phyloP scores from a whole-genome alignment of 139 green algal species.

The Picochlorum sp. region DNA sequence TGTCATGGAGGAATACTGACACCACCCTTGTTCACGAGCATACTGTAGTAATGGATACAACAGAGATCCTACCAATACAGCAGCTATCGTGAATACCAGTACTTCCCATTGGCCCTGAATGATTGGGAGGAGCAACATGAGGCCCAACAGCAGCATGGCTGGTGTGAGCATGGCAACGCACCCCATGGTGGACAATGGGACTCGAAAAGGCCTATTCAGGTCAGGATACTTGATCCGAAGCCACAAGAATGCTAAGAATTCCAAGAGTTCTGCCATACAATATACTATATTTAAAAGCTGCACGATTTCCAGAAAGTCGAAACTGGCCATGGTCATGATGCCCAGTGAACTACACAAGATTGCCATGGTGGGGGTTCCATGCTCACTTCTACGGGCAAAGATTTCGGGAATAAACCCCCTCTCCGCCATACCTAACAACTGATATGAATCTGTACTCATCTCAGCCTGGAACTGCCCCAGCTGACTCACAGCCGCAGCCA shows the following conservation, averaged over 20 bases:
- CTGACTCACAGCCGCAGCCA: constrained; percentile 77
- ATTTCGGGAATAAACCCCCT: constrained; percentile 79
- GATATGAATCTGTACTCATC: constrained; percentile 89
- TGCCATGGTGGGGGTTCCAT: constrained; percentile 81
- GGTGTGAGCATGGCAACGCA: constrained; percentile 68
- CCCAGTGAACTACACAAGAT: constrained; percentile 75
- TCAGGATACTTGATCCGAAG: constrained; percentile 57
- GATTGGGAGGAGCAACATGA: constrained; percentile 52
- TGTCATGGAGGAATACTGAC: constrained; percentile 5
- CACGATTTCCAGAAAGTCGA: constrained; percentile 76
- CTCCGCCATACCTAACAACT: constrained; percentile 92
- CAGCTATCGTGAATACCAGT: constrained; percentile 34
- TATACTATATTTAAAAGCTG: constrained; percentile 92
- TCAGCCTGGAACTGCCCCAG: constrained; percentile 85
- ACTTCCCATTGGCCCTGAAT: constrained; percentile 28
- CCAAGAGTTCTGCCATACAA: constrained; percentile 88
- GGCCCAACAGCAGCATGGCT: constrained; percentile 57
- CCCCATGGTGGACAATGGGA: constrained; percentile 70
- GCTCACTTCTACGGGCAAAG: constrained; percentile 45
- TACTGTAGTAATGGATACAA: constrained; percentile 63
- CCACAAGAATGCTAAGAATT: constrained; percentile 89
- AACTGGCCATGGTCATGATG: constrained; percentile 56
- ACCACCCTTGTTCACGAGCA: constrained; percentile 12
- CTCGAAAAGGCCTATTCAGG: constrained; percentile 42
- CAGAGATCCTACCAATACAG: constrained; percentile 39